Evolutionary conservation across 2,329 filamentous ascomycete genomes (phyloP).

Genomic region (Sphaerostilbella broomeana): DNA sequence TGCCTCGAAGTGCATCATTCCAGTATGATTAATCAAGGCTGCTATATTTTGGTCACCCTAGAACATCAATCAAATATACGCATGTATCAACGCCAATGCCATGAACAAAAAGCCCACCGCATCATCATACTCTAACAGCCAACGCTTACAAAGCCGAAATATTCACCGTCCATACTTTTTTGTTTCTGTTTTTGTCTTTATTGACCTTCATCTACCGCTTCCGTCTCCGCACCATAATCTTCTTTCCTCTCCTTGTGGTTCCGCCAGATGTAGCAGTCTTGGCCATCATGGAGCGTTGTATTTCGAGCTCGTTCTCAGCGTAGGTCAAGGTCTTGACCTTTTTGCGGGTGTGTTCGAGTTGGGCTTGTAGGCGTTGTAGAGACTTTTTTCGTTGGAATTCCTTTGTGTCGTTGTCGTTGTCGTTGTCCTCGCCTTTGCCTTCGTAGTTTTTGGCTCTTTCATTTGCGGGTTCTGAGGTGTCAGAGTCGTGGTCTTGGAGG

Average conservation of each 20-base stretch:
- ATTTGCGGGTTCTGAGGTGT: constrained; percentile 25
- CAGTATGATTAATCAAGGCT: no score
- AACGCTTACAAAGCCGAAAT: no score
- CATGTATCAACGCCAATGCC: no score
- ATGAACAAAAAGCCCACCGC: no score
- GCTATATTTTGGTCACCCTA: no score
- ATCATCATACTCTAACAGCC: no score
- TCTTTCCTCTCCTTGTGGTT: constrained; percentile 53
- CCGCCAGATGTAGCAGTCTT: constrained; percentile 57
- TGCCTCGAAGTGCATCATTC: no score
- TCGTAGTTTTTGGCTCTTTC: constrained; percentile 21
- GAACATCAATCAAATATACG: no score
- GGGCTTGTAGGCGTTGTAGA: constrained; percentile 39
- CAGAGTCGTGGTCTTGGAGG: constrained; percentile 24
- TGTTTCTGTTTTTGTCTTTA: no score
- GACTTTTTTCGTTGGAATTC: constrained; percentile 35
- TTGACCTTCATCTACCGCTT: constrained; percentile 46
- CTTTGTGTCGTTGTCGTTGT: constrained; percentile 22
- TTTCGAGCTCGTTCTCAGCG: constrained; percentile 50
- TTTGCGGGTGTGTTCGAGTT: constrained; percentile 45
- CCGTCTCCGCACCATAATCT: constrained; percentile 55
- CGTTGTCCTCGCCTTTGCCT: constrained; percentile 15
- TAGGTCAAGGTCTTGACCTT: constrained; percentile 49
- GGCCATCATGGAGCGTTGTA: constrained; percentile 57
- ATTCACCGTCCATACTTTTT: no score